These are phyloP conservation scores for Xylariales sp. DNA, from an alignment of 2,329 filamentous ascomycete genomes.

Conservation along the genomic window DNA sequence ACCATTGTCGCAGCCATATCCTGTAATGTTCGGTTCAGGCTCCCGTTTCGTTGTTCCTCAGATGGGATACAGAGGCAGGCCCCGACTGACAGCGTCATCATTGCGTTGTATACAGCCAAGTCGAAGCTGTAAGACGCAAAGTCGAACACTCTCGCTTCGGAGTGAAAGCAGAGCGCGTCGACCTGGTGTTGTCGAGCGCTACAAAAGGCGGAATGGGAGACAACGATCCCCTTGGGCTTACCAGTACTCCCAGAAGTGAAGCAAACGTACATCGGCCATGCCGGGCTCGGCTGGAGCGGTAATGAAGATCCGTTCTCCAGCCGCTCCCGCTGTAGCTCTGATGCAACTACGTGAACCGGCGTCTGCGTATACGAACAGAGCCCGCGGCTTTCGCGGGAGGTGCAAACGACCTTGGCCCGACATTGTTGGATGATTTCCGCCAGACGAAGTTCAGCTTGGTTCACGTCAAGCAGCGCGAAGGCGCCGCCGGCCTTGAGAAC, in stretches of 20 bases:
- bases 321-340: background rate
- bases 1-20: background rate
- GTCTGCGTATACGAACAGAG: background rate
- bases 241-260: conserved; percentile 9
- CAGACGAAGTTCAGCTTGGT: background rate
- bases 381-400: background rate
- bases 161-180: conserved; percentile 44
- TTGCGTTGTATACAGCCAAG: conserved; percentile 9
- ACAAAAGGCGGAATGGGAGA: background rate
- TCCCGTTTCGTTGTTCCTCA: background rate
- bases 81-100: background rate
- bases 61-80: background rate
- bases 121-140: conserved; percentile 9
- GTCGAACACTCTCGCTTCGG: conserved; percentile 32
- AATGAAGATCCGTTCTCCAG: background rate
- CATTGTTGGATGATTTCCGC: background rate
- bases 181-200: background rate
- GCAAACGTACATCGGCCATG: no score
- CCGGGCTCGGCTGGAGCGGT: no score
- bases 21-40: background rate
- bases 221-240: conserved; percentile 6
- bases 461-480: background rate
- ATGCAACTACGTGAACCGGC: background rate
- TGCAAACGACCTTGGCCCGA: background rate
- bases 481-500: background rate